Base-by-base conservation (phyloP, 1,139 yeast species). In the Blastobotrys apis region DNA sequence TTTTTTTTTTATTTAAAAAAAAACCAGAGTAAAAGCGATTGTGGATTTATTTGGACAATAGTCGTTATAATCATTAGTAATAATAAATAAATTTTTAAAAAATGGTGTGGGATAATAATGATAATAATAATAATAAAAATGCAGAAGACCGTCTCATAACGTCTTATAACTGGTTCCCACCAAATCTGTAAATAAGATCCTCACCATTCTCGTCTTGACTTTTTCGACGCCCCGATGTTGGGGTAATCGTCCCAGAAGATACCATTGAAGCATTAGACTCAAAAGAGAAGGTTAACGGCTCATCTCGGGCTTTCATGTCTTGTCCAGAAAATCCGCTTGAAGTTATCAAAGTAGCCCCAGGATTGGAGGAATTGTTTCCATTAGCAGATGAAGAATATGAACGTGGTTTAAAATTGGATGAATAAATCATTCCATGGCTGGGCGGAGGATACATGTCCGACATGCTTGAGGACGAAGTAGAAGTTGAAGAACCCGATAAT, bases 381-480 rank as follows among this genome's bases (percentile, higher is more conserved):
- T n/a, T n/a, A n/a, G n/a, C n/a, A n/a, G n/a, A n/a, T n/a, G n/a
- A n/a, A n/a, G n/a, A n/a, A n/a, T n/a, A n/a, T n/a, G n/a, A n/a
- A n/a, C n/a, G n/a, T n/a, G n/a, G n/a, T n/a, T n/a, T n/a, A n/a
- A n/a, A n/a, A n/a, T n/a, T n/a, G n/a, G n/a, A n/a, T n/a, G n/a
- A n/a, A n/a, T n/a, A n/a, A n/a, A n/a, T n/a, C n/a, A n/a, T n/a
- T n/a, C n/a, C n/a, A n/a, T n/a, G n/a, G n/a, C n/a, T n/a, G n/a
- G n/a, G n/a, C n/a, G n/a, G n/a, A 6, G 26, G 26, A 23, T 23
- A 31, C 37, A 39, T 31, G 17, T 45, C 48, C n/a, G 39, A 38
- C 13, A 45, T 43, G 16, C 45, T 41, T 4, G 46, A 41, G 15
- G 43, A 38, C 4, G 45, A 41, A 5, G 48, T 40, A 19, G 41